Conservation (phyloP, 371 early-diverging fungal species). For the Nematocida sp. region DNA sequence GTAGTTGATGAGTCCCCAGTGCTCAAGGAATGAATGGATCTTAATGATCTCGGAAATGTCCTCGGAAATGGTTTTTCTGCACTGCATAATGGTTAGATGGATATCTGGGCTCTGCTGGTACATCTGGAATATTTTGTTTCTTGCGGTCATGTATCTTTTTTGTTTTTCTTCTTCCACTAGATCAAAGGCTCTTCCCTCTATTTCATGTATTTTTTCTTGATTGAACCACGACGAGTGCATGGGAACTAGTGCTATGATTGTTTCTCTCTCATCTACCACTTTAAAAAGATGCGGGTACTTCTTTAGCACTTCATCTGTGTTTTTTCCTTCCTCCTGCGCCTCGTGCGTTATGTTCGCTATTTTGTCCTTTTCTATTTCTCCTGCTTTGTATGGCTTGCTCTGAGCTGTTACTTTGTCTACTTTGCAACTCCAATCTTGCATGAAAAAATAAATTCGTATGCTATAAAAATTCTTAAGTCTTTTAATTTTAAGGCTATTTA, state of each 20-base stretch:
- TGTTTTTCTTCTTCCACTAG: slow-evolving; percentile 11
- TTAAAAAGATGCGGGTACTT: slow-evolving; percentile 48
- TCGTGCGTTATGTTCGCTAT: slow-evolving; percentile 30
- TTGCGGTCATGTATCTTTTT: slow-evolving; percentile 9
- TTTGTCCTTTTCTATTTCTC: slow-evolving; percentile 26
- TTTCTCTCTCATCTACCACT: neutral
- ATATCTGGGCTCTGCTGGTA: slow-evolving; percentile 31
- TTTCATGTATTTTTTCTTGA: slow-evolving; percentile 75
- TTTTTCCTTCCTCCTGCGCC: neutral
- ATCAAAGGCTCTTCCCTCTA: slow-evolving; percentile 76
- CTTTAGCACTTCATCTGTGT: neutral
- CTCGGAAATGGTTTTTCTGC: slow-evolving; percentile 79
- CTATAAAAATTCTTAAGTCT: too few species aligned
- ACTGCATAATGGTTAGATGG: slow-evolving; percentile 36
- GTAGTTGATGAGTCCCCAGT: slow-evolving; percentile 96
- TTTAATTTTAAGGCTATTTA: neutral
- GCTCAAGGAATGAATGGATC: slow-evolving; percentile 91
- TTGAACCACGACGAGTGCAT: slow-evolving; percentile 86
- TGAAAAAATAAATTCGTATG: slow-evolving; percentile 41
- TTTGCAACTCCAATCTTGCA: slow-evolving; percentile 40
- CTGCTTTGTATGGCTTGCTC: slow-evolving; percentile 13
- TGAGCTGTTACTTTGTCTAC: slow-evolving; percentile 35
- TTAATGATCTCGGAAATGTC: slow-evolving; percentile 92
- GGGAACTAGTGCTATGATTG: slow-evolving; percentile 66
- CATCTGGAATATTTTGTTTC: slow-evolving; percentile 47